Evolutionary conservation across 495 filamentous ascomycete species (phyloP).

Genomic region (Tuber magnatum): DNA sequence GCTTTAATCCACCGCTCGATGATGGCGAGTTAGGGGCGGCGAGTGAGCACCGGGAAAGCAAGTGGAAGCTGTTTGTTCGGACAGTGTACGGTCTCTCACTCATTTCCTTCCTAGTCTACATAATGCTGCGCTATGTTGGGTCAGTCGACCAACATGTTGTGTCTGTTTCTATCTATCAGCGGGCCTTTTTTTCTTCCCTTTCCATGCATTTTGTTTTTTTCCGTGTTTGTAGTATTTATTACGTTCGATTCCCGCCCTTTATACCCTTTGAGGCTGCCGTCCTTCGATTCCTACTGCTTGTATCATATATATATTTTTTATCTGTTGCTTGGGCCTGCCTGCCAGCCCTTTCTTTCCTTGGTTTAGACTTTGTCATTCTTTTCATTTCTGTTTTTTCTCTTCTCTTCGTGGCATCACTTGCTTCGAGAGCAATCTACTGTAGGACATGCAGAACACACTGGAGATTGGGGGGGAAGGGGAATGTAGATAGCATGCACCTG

Average conservation of each 20-base stretch:
- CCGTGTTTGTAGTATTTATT: constrained; percentile 8
- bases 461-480: not conserved
- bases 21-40: not conserved
- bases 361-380: not conserved
- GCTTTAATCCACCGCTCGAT: not conserved
- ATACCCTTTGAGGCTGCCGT: not conserved
- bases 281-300: not conserved
- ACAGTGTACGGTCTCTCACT: not conserved
- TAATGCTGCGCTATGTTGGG: not conserved
- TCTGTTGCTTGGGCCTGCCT: not conserved
- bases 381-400: constrained; percentile 14
- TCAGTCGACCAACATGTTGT: not conserved
- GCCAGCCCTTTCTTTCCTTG: not conserved
- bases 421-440: not conserved
- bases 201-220: constrained; percentile 15
- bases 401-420: constrained; percentile 7
- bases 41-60: not conserved
- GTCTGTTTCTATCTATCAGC: constrained; percentile 9
- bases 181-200: constrained; percentile 5
- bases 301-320: not conserved
- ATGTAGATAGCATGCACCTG: not conserved
- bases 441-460: not conserved
- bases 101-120: not conserved
- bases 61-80: not conserved
- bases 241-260: not conserved